phyloP scores from a whole-genome alignment of 1,139 yeast genomes.

The Ogataea hybrid region DNA sequence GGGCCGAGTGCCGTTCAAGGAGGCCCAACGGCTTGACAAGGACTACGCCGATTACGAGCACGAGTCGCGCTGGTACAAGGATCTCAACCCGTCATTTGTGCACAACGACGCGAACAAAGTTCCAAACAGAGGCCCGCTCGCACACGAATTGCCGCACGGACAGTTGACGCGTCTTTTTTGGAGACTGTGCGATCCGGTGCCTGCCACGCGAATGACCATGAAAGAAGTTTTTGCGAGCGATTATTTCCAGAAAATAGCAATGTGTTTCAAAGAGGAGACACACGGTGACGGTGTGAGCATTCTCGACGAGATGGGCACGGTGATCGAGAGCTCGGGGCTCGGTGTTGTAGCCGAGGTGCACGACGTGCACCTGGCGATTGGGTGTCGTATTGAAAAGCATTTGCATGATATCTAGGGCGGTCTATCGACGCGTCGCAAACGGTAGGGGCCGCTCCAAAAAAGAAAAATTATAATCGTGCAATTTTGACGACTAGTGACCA shows the following conservation, averaged over 20 bases:
- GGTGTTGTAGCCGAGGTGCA: neutral
- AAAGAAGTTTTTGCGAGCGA: constrained; percentile 56
- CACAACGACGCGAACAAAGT: constrained; percentile 12
- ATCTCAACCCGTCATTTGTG: constrained; percentile 22
- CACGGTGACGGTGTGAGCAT: constrained; percentile 40
- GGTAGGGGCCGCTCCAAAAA: too few species aligned
- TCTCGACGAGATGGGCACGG: constrained; percentile 12
- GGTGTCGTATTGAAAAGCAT: neutral
- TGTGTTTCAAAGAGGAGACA: constrained; percentile 56
- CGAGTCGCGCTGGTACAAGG: constrained; percentile 47
- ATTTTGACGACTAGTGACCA: too few species aligned
- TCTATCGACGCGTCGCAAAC: constrained; percentile 9
- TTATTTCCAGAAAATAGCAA: constrained; percentile 60
- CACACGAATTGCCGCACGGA: constrained; percentile 54
- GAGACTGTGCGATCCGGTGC: constrained; percentile 69
- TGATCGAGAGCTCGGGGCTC: constrained; percentile 2
- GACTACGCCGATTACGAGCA: constrained; percentile 57
- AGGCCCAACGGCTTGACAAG: constrained; percentile 49
- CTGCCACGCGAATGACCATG: constrained; percentile 51
- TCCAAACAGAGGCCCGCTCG: constrained; percentile 41
- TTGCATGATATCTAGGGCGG: neutral
- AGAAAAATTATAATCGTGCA: neutral
- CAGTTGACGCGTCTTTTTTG: constrained; percentile 71
- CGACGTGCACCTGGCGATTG: neutral
- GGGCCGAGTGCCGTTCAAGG: constrained; percentile 59